Base-by-base conservation (phyloP, 331 rosid genomes). In the Saraca asoca region DNA sequence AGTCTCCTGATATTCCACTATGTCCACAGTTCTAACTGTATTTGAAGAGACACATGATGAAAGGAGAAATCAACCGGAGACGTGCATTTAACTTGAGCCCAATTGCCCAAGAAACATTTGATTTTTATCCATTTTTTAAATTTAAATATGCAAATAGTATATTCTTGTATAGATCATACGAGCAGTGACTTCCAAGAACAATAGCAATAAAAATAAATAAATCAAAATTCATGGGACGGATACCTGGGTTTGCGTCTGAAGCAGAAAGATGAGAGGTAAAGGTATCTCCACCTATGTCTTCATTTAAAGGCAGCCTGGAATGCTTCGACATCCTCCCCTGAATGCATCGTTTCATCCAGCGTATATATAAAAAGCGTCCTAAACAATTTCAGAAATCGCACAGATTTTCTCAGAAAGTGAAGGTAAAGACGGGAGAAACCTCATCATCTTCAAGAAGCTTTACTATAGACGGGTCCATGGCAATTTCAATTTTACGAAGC, bases 401-500 rank as follows among this genome's bases (percentile, higher is more conserved):
- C 2, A 31, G 56, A 10, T 34, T 63, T 44, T 12, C 46, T 55
- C 41, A 75, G 49, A 64, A 29, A 62, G 39, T 50, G 33, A 17
- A 39, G 18, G 41, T 51, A 35, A 43, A 69, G 52, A 59, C 41
- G 72, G 64, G 31, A 66, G 11, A 56, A 66, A 91, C 96, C 90
- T 91, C 97, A 5, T 88, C 97, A 62, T 88, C 97, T 64, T 91
- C 97, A 50, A 91, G 85, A 62, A 91, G 91, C 85, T 91, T 88
- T 84, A 91, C 83, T 56, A 91, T 86, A 14, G 95, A 88, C 5
- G 91, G 96, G 71, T 88, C 97, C 97, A 88, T 91, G 46, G 43
- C 43, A 61, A 24, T 48, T 70, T 39, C 51, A 35, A 59, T 14
- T 37, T 8, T 2, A 5, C 8, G 9, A 0, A 5, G 41, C 7